Base-by-base conservation (phyloP, 768 basidiomycete genomes). In the Clitopilus passeckerianus region DNA sequence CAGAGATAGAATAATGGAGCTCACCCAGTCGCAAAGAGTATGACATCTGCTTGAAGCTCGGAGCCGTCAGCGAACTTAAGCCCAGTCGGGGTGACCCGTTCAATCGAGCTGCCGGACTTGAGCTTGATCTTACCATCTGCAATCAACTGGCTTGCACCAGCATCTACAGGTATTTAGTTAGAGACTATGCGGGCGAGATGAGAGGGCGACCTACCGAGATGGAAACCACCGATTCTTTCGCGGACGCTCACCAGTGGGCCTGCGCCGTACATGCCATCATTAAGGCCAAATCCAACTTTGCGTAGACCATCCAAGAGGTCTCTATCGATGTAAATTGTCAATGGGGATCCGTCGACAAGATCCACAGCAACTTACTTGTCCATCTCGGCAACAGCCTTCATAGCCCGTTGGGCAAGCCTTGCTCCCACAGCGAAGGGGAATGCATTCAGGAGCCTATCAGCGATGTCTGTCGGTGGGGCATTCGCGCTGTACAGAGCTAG, bases 51-150 rank as follows among this genome's bases (percentile, higher is more conserved):
- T 12, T 72, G 54, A 7, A 82, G 66, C 58, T 75, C 71, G 33
- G 68, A 74, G 10, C 81, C 80, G 59, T 83, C 73, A 33, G 76
- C 76, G 59, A 84, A 84, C 43, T 69, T 64, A 15, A 84, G 53
- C 3, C 80, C 78, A 9, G 63, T 66, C 50, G 73, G 61, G 12
- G 74, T 78, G 65, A 84, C 80, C 16, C 67, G 66, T 57, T 74
- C 68, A 58, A 87, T 76, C 27, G 67, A 67, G 41, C 72, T 70
- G 46, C 83, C 83, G 67, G 77, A 83, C 72, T 87, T 87, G 58
- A 89, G 69, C 68, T 86, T 86, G 74, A 89, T 86, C 67, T 86
- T 83, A n/a, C 86, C 85, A 59, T 86, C 83, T 27, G 77, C 76
- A 61, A 88, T 82, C 57, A 82, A 70, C 66, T 83, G 76, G 59